Conservation (phyloP, 1,139 yeast genomes). For the Lodderomyces theae region DNA sequence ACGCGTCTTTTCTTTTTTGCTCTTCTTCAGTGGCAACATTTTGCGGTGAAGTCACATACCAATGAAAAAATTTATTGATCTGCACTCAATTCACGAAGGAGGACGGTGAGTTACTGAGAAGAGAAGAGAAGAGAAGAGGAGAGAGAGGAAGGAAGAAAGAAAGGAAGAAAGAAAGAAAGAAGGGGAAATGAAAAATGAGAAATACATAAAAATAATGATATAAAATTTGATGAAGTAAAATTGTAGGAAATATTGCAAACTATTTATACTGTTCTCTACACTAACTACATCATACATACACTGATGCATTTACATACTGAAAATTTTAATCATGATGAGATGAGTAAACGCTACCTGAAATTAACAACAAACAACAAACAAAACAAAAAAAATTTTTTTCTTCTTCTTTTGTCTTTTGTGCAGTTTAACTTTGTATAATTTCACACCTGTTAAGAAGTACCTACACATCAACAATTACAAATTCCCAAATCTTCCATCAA, state of each 20-base stretch:
- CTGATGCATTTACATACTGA: too few relatives aligned
- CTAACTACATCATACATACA: too few relatives aligned
- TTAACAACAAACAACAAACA: too few relatives aligned
- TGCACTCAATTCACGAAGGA: slow-evolving; percentile 17
- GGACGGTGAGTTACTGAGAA: slow-evolving; percentile 8
- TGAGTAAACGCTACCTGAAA: not conserved
- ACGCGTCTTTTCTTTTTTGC: not conserved
- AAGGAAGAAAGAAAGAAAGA: slow-evolving; percentile 9
- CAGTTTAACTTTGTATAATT: too few relatives aligned
- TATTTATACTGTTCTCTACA: slow-evolving; percentile 6
- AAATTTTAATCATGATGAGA: not conserved
- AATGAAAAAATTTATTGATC: slow-evolving; percentile 4
- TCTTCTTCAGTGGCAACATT: too few relatives aligned
- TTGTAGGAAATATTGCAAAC: not conserved
- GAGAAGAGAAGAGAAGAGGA: slow-evolving; percentile 14
- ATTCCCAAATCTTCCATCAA: too few relatives aligned
- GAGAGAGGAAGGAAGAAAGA: slow-evolving; percentile 12
- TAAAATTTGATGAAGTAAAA: slow-evolving; percentile 1
- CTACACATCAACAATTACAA: too few relatives aligned
- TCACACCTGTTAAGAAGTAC: too few relatives aligned
- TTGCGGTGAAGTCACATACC: too few relatives aligned
- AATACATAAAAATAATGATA: slow-evolving; percentile 7
- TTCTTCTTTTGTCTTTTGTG: too few relatives aligned
- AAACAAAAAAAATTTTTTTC: too few relatives aligned
- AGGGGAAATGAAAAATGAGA: slow-evolving; percentile 5